A percentile compares a stretch with the other conserved stretches of the same genome.
phyloP scores from a whole-genome alignment of 768 basidiomycete genomes.

The Serendipita vermifera region DNA sequence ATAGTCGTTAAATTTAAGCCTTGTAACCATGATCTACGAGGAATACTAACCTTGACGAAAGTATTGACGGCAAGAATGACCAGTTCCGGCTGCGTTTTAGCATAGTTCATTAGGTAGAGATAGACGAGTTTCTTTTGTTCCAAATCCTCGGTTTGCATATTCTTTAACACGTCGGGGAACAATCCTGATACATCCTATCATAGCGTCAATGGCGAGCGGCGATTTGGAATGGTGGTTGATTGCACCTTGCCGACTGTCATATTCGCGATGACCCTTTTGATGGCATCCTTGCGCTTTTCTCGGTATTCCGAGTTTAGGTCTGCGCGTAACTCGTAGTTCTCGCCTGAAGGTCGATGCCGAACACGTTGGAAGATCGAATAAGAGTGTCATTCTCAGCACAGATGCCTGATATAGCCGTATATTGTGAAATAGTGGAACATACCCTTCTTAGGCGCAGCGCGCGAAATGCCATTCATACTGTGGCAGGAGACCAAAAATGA shows the following conservation, averaged over 20 bases:
- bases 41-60: conserved; percentile 51
- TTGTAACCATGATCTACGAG: neutral
- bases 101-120: conserved; percentile 98
- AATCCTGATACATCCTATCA: conserved; percentile 79
- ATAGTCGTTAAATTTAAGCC: neutral
- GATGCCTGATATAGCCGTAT: neutral
- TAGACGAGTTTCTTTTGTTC: conserved; percentile 99
- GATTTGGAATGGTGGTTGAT: neutral
- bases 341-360: conserved; percentile 43
- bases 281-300: conserved; percentile 94
- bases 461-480: no score
- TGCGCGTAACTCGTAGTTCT: conserved; percentile 93
- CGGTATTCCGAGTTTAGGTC: conserved; percentile 96
- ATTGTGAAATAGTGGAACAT: neutral
- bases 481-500: no score
- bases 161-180: conserved; percentile 97
- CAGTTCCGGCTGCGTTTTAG: conserved; percentile 96
- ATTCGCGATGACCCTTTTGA: conserved; percentile 92
- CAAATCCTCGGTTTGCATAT: conserved; percentile 98
- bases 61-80: conserved; percentile 99
- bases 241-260: conserved; percentile 93
- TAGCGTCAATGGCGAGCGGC: conserved; percentile 9
- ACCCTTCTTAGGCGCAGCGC: conserved; percentile 19
- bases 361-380: neutral
- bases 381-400: neutral